phyloP scores from a whole-genome alignment of 352 stramenopile species.

The Pythium inflatum region DNA sequence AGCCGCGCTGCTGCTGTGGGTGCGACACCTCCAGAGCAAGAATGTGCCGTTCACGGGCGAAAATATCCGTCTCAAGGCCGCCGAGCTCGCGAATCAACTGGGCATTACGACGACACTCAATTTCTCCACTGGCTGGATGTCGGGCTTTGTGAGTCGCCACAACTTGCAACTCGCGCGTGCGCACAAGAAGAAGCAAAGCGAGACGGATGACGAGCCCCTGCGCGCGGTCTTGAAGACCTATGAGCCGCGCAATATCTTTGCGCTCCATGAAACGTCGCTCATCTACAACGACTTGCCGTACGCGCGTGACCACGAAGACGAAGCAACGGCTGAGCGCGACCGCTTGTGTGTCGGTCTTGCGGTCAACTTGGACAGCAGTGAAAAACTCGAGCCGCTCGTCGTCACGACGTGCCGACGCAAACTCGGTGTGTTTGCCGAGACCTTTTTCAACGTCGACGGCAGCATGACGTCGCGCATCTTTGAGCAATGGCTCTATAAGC shows the following conservation, averaged over 20 bases:
- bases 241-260: constrained; percentile 24
- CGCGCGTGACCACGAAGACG: neutral
- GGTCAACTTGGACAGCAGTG: constrained; percentile 26
- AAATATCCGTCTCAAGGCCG: constrained; percentile 34
- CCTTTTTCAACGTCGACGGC: constrained; percentile 21
- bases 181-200: constrained; percentile 28
- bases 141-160: constrained; percentile 28
- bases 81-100: constrained; percentile 20
- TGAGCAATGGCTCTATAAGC: constrained; percentile 30
- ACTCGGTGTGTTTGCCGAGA: constrained; percentile 11
- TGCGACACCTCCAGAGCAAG: constrained; percentile 29
- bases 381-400: constrained; percentile 25
- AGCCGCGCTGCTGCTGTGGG: constrained; percentile 27
- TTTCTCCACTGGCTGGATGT: constrained; percentile 34
- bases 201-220: constrained; percentile 16
- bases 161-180: constrained; percentile 24
- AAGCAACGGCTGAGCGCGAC: constrained; percentile 8
- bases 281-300: constrained; percentile 29
- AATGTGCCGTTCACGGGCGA: constrained; percentile 28
- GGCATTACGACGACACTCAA: constrained; percentile 25
- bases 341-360: constrained; percentile 26
- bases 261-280: constrained; percentile 17
- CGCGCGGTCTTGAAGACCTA: constrained; percentile 10
- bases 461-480: constrained; percentile 30
- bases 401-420: constrained; percentile 22